Evolutionary conservation across 2,329 filamentous ascomycete species (phyloP), one percentile per base, ranked within the genome.

Genomic region (Graphilbum fragrans): DNA sequence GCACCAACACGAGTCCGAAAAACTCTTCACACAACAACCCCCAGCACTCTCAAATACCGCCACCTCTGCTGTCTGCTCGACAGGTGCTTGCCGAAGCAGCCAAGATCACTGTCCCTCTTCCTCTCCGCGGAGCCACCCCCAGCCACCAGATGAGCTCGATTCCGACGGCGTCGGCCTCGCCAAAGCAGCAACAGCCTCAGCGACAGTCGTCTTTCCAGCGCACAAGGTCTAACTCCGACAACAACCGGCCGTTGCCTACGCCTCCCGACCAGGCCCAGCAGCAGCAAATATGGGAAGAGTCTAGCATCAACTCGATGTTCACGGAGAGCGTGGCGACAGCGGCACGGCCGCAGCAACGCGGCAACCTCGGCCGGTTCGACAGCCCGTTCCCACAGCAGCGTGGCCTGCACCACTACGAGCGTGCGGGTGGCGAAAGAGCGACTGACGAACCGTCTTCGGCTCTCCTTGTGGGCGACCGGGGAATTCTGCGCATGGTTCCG

Each of bases 381-480:
- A 49, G 27, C 17, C 38, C 45, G 16, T 47, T 49, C 25, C 47
- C 49, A n/a, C 49, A 50, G n/a, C 42, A 40, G n/a, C 39, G 45
- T 18, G 9, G 22, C 8, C 43, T 45, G 34, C 43, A 35, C 14
- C 37, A 38, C 18, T 46, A 48, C 37, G 51, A 50, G 3, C 50
- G 53, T 39, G 49, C 46, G 18, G 21, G 48, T 10, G 47, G 18
- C 23, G 31, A 43, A 8, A 23, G 31, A 29, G 25, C 5, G 19
- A 31, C 31, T 4, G 42, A 40, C 9, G 44, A 49, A 14, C 38
- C 36, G 2, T 18, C 22, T 3, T 23, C 38, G 46, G n/a, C 45
- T 57, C 19, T 60, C 63, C 41, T 58, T 11, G 47, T 64, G 33
- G 53, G 53, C 16, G 59, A 64, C n/a, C 54, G 62, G 33, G 58